These are phyloP conservation scores for Seiridium cupressi DNA, from an alignment of 2,329 filamentous ascomycete species.

Conservation along the genomic window DNA sequence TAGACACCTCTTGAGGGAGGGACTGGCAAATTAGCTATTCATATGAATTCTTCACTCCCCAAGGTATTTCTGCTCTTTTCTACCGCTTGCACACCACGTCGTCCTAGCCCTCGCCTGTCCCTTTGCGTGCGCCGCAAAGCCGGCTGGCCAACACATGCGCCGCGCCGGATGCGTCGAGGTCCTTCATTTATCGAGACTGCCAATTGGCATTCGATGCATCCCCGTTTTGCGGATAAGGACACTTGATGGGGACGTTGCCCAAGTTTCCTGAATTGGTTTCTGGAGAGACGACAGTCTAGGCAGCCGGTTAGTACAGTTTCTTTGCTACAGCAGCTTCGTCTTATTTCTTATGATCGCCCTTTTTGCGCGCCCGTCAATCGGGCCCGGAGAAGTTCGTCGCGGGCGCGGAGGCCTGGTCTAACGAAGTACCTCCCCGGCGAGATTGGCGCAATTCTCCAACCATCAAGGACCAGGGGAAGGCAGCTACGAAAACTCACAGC, in stretches of 20 bases:
- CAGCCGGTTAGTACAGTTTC: not conserved
- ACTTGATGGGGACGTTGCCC: not conserved
- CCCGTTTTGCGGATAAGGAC: not conserved
- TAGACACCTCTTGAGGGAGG: slow-evolving; percentile 2
- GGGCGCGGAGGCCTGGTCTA: not conserved
- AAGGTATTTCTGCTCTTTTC: slow-evolving; percentile 2
- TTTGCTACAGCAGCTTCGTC: not conserved
- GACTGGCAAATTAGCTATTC: slow-evolving; percentile 1
- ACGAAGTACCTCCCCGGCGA: not conserved
- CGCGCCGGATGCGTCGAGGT: not conserved
- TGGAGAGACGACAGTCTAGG: not conserved
- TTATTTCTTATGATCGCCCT: no score
- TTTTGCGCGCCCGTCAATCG: no score
- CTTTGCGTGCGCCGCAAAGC: not conserved
- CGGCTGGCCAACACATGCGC: not conserved
- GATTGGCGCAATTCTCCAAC: not conserved
- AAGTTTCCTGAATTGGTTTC: not conserved
- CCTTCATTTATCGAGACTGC: not conserved
- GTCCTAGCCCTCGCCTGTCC: not conserved
- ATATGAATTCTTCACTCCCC: slow-evolving; percentile 9
- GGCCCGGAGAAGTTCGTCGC: no score
- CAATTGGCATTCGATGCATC: not conserved
- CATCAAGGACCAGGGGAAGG: not conserved
- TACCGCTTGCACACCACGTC: not conserved
- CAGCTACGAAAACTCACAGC: not conserved